These are phyloP conservation scores for Leccinum variicolor DNA, from an alignment of 768 basidiomycete genomes.

Conservation along the genomic window DNA sequence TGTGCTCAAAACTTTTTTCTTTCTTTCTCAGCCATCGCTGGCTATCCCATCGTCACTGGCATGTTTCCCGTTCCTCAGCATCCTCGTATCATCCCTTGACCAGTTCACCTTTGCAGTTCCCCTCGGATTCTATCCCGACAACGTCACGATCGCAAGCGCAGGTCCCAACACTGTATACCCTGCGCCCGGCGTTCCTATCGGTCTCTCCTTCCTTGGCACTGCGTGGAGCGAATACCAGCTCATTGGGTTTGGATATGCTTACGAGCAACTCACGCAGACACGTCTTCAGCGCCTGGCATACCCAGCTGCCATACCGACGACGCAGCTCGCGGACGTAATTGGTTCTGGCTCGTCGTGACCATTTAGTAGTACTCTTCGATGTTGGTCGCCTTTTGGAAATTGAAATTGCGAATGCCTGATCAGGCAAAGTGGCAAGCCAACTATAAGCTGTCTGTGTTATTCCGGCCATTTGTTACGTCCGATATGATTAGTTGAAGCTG, in stretches of 20 bases:
- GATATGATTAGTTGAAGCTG: background rate
- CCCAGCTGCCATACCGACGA: slow-evolving; percentile 52
- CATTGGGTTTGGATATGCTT: slow-evolving; percentile 41
- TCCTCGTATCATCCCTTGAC: background rate
- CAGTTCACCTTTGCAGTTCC: slow-evolving; percentile 21
- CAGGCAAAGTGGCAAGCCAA: too few species aligned
- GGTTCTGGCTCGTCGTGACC: background rate
- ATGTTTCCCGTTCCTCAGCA: background rate
- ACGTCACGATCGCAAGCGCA: slow-evolving; percentile 31
- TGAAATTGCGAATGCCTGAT: background rate
- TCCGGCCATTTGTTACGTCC: background rate
- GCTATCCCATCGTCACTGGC: slow-evolving; percentile 35
- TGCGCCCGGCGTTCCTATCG: slow-evolving; percentile 41
- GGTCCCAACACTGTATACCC: slow-evolving; percentile 32
- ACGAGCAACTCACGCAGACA: slow-evolving; percentile 54
- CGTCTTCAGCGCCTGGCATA: slow-evolving; percentile 48
- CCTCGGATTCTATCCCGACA: slow-evolving; percentile 38
- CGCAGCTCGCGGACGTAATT: slow-evolving; percentile 41
- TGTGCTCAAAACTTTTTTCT: background rate
- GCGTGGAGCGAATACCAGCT: slow-evolving; percentile 42
- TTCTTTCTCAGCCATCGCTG: slow-evolving; percentile 28
- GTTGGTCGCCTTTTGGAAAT: background rate
- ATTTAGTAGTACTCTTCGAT: background rate
- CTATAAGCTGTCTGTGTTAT: background rate
- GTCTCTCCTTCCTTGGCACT: slow-evolving; percentile 42